Evolutionary conservation across 1,284 basidiomycete species (phyloP), one percentile per base, ranked within the genome.

Genomic region (Trametes pubescens): DNA sequence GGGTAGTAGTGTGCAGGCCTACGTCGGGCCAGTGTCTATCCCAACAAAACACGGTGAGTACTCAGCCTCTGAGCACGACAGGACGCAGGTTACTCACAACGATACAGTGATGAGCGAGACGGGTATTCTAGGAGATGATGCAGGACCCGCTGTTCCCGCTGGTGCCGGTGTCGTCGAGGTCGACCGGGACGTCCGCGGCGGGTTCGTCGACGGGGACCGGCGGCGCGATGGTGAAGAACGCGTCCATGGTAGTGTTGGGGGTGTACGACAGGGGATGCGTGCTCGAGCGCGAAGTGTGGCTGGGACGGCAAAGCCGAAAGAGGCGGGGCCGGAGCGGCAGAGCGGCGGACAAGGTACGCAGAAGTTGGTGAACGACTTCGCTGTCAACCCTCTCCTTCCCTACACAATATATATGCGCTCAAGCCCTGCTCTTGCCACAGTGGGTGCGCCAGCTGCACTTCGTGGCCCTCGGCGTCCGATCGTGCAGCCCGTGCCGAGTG

Each of bases 161-260:
- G 49, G 57, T 57, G 29, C 48, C 61, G 38, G 29, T 48, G 37
- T 51, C 48, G 49, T 66, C 61, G 38, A 29, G 44, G 61, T 62
- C 49, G 18, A 65, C 47, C 35, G 62, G 26, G 58, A 60, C 57
- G 37, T 65, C 64, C 38, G 29, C 53, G 49, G 46, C n/a, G 47
- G 65, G 61, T 51, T 61, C 65, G 38, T 66, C 65, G 43, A 48
- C 56, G 51, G 65, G 65, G 51, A 64, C 43, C 56, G 61, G 58
- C 16, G 65, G 29, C 16, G 61, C 59, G 54, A 66, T 63, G 51
- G 62, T 64, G 65, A 66, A 66, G 51, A 66, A 64, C n/a, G 62
- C 65, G 65, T 66, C 65, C 65, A 66, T 66, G 24, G 37, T 24
- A 43, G 37, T 6, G 11, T 10, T 43, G 18, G 6, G 2, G 40